A percentile compares a stretch with the other conserved stretches of the same genome.
These are phyloP conservation scores for Limnanthes douglasii DNA, from an alignment of 345 rosid genomes.

Conservation along the genomic window DNA sequence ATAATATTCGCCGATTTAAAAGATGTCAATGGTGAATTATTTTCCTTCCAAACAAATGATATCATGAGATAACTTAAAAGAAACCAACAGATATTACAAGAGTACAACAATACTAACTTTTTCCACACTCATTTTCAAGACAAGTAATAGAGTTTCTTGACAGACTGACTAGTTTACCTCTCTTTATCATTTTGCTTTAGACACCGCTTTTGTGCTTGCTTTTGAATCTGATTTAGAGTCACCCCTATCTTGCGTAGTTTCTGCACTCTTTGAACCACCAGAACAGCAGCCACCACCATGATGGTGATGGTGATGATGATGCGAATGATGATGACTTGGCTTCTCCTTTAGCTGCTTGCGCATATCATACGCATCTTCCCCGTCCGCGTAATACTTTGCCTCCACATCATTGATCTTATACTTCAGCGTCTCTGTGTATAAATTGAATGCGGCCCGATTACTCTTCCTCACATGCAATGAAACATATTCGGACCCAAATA, in stretches of 20 bases:
- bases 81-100: no score
- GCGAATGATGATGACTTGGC: slow-evolving; percentile 55
- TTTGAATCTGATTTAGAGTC: slow-evolving; percentile 40
- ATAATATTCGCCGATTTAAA: no score
- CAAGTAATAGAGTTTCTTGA: no score
- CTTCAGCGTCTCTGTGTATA: slow-evolving; percentile 74
- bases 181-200: slow-evolving; percentile 17
- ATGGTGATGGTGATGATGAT: slow-evolving; percentile 37
- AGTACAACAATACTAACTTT: no score
- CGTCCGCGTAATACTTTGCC: slow-evolving; percentile 96
- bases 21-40: no score
- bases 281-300: slow-evolving; percentile 89
- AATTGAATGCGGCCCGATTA: slow-evolving; percentile 87
- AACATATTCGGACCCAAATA: slow-evolving; percentile 86
- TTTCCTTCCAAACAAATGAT: no score
- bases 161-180: slow-evolving; percentile 11
- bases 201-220: slow-evolving; percentile 23
- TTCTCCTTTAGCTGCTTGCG: slow-evolving; percentile 84
- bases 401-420: slow-evolving; percentile 88
- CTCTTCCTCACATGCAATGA: slow-evolving; percentile 93
- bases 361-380: slow-evolving; percentile 99
- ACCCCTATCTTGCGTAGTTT: slow-evolving; percentile 22
- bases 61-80: no score
- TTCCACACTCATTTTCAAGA: no score
- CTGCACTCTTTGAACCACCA: slow-evolving; percentile 36